phyloP scores from a whole-genome alignment of 805 yeast genomes.

The Kodamaea nitidulidarum region DNA sequence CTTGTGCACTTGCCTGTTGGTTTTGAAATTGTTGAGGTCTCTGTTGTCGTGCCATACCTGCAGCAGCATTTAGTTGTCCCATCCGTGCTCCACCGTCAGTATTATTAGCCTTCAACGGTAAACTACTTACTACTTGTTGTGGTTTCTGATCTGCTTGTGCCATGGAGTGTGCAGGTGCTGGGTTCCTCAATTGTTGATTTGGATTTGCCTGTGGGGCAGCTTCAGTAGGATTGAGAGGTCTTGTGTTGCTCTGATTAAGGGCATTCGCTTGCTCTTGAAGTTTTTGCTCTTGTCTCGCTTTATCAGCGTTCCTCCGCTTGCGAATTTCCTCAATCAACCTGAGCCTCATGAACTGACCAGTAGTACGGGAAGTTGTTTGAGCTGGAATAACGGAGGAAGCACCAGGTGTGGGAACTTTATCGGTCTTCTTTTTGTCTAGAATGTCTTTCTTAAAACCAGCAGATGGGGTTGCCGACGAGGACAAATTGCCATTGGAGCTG shows the following conservation, averaged over 20 bases:
- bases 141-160: conserved; percentile 5
- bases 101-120: conserved; percentile 5
- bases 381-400: conserved; percentile 17
- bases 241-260: conserved; percentile 31
- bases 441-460: conserved; percentile 19
- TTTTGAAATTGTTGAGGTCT: conserved; percentile 5
- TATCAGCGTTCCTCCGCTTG: conserved; percentile 51
- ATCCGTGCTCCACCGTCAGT: background rate
- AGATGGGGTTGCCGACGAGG: conserved; percentile 18
- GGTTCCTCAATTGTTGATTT: conserved; percentile 15
- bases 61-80: background rate
- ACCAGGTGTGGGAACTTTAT: conserved; percentile 13
- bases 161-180: conserved; percentile 19
- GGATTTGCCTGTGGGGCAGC: too few relatives aligned
- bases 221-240: conserved; percentile 20
- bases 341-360: conserved; percentile 76
- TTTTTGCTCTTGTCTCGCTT: conserved; percentile 38
- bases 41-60: conserved; percentile 4
- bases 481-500: conserved; percentile 12
- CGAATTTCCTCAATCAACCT: conserved; percentile 86
- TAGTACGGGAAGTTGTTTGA: conserved; percentile 26
- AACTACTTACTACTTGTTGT: conserved; percentile 1
- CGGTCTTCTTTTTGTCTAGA: conserved; percentile 25
- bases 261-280: conserved; percentile 33
- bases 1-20: conserved; percentile 3